These are phyloP conservation scores for Globisporangium middletonii DNA, from an alignment of 352 stramenopile species.

Conservation along the genomic window DNA sequence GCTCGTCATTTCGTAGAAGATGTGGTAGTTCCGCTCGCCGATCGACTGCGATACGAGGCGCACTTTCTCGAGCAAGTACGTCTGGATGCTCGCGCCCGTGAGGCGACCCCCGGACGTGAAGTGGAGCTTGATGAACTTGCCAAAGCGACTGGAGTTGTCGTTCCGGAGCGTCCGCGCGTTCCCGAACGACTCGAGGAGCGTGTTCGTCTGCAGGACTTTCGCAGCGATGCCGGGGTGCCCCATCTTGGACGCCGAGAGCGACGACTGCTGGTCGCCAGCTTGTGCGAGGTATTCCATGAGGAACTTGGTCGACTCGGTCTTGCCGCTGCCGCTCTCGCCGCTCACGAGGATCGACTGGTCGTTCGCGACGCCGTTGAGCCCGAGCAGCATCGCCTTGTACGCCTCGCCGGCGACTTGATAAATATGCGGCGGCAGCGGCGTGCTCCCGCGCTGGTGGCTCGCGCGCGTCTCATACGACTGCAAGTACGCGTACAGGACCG, in stretches of 20 bases:
- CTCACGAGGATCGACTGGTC: constrained; percentile 86
- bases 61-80: constrained; percentile 94
- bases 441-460: constrained; percentile 22
- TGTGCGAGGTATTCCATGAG: constrained; percentile 85
- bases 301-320: constrained; percentile 89
- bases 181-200: constrained; percentile 86
- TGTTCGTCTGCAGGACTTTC: constrained; percentile 90
- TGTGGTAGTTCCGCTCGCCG: constrained; percentile 83
- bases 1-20: constrained; percentile 82
- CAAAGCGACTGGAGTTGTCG: constrained; percentile 89
- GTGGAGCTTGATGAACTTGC: constrained; percentile 91
- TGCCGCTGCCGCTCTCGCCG: constrained; percentile 81
- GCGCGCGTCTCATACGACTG: constrained; percentile 46
- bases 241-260: constrained; percentile 21
- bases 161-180: constrained; percentile 86
- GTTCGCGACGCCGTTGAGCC: constrained; percentile 43
- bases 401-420: constrained; percentile 80
- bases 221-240: constrained; percentile 48
- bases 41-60: constrained; percentile 78
- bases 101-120: constrained; percentile 71
- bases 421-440: constrained; percentile 65
- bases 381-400: constrained; percentile 75
- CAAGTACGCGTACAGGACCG: constrained; percentile 54
- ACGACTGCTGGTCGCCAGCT: constrained; percentile 69
- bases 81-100: constrained; percentile 85